Percentiles rank a stretch among this genome's conserved stretches.
phyloP scores from a whole-genome alignment of 2,329 filamentous ascomycete genomes.

The Chrysoporthe cubensis region DNA sequence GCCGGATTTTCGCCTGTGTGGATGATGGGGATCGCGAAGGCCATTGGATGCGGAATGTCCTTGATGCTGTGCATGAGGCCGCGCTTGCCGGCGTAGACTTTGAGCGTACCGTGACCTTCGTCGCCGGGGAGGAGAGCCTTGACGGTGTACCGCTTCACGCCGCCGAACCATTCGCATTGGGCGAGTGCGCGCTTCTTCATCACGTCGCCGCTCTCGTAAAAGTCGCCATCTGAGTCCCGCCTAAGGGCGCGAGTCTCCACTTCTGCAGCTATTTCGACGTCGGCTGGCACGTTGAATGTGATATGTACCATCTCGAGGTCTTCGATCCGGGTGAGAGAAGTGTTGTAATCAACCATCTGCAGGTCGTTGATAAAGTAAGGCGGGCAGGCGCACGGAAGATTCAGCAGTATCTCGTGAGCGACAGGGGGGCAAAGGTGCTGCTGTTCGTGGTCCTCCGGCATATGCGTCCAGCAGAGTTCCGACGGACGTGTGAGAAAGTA shows the following conservation, averaged over 20 bases:
- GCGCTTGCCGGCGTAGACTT: conserved; percentile 90
- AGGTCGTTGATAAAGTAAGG: conserved; percentile 83
- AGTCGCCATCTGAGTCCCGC: conserved; percentile 84
- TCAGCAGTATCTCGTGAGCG: conserved; percentile 81
- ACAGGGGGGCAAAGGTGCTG: conserved; percentile 93
- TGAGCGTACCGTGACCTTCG: conserved; percentile 84
- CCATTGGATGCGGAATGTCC: conserved; percentile 90
- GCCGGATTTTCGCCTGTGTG: conserved; percentile 92
- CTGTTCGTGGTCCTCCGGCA: conserved; percentile 83
- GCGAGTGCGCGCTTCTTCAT: conserved; percentile 84
- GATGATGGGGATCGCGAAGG: conserved; percentile 85
- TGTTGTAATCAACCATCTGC: conserved; percentile 88
- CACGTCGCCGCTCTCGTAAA: conserved; percentile 88
- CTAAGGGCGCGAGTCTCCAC: conserved; percentile 83
- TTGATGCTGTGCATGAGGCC: conserved; percentile 98
- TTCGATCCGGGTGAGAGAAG: conserved; percentile 81
- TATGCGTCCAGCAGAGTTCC: conserved; percentile 94
- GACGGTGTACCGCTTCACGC: conserved; percentile 87
- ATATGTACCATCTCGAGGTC: conserved; percentile 93
- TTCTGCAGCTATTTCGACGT: conserved; percentile 91
- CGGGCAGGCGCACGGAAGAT: conserved; percentile 83
- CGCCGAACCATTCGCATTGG: conserved; percentile 88
- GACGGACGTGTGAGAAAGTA: conserved; percentile 91
- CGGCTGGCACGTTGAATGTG: conserved; percentile 82
- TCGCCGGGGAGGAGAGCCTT: conserved; percentile 92